A percentile compares a stretch with the other conserved stretches of the same genome.
phyloP scores from a whole-genome alignment of 441 rosid genomes.

The Populus hybrid region DNA sequence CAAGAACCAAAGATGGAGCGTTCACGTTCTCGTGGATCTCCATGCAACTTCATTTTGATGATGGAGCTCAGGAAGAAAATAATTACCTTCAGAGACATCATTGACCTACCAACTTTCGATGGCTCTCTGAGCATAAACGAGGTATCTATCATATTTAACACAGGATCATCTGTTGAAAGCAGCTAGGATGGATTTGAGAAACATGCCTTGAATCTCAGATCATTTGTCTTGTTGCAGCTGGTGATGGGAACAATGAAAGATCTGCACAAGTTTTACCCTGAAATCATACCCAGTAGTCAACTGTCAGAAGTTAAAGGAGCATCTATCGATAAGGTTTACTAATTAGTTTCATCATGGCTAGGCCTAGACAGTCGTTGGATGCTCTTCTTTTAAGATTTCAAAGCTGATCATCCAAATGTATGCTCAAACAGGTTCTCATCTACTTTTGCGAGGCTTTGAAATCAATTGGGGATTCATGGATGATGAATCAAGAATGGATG shows the following conservation, averaged over 20 bases:
- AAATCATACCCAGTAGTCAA: conserved; percentile 42
- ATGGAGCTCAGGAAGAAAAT: conserved; percentile 72
- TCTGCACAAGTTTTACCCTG: conserved; percentile 64
- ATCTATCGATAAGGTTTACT: conserved; percentile 45
- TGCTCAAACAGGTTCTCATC: conserved; percentile 44
- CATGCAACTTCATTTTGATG: conserved; percentile 50
- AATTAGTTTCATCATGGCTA: background rate
- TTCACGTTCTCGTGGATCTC: conserved; percentile 37
- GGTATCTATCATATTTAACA: conserved; percentile 28
- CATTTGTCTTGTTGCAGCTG: conserved; percentile 39
- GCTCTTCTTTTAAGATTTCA: background rate
- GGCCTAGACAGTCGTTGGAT: background rate
- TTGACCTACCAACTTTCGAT: conserved; percentile 59
- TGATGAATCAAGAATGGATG: conserved; percentile 45
- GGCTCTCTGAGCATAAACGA: conserved; percentile 46
- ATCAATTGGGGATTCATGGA: conserved; percentile 72
- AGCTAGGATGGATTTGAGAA: background rate
- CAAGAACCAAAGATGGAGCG: conserved; percentile 29
- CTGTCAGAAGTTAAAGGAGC: conserved; percentile 42
- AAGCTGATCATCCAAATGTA: background rate
- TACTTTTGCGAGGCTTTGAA: conserved; percentile 54
- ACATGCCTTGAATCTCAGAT: conserved; percentile 12
- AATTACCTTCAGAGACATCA: conserved; percentile 57
- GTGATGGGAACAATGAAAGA: conserved; percentile 64
- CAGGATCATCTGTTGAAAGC: background rate